A percentile compares a stretch with the other conserved stretches of the same genome.
Evolutionary conservation across 83 land plant species (phyloP).

Genomic region (Isoetes engelmannii): DNA sequence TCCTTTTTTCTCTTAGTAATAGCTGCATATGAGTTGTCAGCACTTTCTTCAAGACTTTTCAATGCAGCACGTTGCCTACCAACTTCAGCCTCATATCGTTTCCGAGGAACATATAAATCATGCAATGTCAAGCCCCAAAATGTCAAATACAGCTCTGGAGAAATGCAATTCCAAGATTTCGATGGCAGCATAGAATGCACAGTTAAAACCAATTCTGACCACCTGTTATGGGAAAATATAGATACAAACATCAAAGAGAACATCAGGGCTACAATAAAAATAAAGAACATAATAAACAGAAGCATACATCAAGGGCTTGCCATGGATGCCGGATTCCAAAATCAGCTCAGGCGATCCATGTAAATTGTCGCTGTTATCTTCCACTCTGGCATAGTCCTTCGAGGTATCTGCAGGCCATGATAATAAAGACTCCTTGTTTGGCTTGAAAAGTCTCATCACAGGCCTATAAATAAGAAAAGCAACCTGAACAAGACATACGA

Average conservation of each 20-base stretch:
- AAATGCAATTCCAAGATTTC: conserved; percentile 90
- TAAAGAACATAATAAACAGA: background rate
- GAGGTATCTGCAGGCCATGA: conserved; percentile 69
- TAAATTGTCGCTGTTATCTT: conserved; percentile 32
- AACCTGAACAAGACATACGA: conserved; percentile 43
- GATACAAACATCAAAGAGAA: conserved; percentile 4
- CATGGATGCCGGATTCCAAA: conserved; percentile 53
- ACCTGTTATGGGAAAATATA: conserved; percentile 38
- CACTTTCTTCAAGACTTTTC: conserved; percentile 76
- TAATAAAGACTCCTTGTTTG: conserved; percentile 34
- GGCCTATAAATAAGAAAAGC: conserved; percentile 91
- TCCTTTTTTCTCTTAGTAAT: conserved; percentile 93
- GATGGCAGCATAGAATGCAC: conserved; percentile 63
- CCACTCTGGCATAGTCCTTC: conserved; percentile 19
- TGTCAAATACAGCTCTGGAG: conserved; percentile 89
- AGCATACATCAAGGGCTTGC: conserved; percentile 52
- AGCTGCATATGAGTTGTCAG: conserved; percentile 89
- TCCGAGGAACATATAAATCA: conserved; percentile 91
- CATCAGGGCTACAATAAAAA: background rate
- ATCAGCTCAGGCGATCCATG: conserved; percentile 29
- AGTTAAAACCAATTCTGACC: conserved; percentile 76
- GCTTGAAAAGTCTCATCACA: conserved; percentile 83
- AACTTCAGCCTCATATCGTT: conserved; percentile 82
- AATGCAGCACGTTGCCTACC: conserved; percentile 83
- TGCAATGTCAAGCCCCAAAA: conserved; percentile 95